Evolutionary conservation across 805 yeast species (phyloP).

Genomic region (Cyberlindnera samutprakarnensis): DNA sequence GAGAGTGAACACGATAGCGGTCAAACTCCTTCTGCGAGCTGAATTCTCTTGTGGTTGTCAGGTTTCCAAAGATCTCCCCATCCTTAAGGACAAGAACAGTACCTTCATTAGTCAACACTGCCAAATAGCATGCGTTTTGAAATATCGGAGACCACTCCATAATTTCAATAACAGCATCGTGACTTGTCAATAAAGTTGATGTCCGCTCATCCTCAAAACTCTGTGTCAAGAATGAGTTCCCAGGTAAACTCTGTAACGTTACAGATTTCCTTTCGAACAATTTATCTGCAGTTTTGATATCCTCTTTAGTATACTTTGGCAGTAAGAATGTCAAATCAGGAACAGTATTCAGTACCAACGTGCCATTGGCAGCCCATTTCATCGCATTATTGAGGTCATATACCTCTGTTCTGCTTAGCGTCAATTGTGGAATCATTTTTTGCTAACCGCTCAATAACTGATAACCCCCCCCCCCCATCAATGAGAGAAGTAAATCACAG

Average conservation of each 20-base stretch:
- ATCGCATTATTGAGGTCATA: constrained; percentile 6
- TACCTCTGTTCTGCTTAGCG: constrained; percentile 15
- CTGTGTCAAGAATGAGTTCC: constrained; percentile 5
- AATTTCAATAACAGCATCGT: constrained; percentile 8
- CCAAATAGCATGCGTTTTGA: constrained; percentile 11
- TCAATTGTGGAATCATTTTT: constrained; percentile 8
- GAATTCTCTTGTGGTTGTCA: constrained; percentile 4
- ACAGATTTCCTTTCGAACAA: constrained; percentile 13
- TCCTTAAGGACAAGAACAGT: constrained; percentile 12
- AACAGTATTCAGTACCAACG: constrained; percentile 16
- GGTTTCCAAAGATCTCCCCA: constrained; percentile 9
- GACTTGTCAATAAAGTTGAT: constrained; percentile 10
- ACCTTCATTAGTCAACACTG: constrained; percentile 14
- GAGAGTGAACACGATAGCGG: constrained; percentile 8
- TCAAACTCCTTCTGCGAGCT: constrained; percentile 12
- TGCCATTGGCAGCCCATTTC: constrained; percentile 20
- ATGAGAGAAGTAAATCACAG: too few species aligned
- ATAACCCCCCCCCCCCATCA: too few species aligned
- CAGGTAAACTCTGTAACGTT: constrained; percentile 10
- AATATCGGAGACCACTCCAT: constrained; percentile 20
- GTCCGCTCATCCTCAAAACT: constrained; percentile 14
- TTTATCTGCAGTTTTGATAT: constrained; percentile 7
- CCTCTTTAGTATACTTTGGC: constrained; percentile 15
- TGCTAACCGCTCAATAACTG: background rate
- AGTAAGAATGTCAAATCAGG: constrained; percentile 15